Base-by-base conservation (phyloP, 345 rosid species). In the Anacardium occidentale region DNA sequence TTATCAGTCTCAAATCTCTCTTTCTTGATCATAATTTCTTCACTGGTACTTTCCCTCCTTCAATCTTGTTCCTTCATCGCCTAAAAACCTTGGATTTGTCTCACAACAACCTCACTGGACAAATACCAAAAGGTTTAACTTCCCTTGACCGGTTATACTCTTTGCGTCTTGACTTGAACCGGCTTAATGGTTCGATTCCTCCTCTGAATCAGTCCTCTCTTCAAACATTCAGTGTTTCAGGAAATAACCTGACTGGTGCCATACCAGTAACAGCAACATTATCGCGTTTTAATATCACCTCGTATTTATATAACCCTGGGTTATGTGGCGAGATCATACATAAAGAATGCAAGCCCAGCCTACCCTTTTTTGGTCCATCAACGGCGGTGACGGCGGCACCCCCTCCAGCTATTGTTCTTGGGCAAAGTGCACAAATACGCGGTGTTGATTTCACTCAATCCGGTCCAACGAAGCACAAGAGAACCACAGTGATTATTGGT, bases 321-420 rank as follows among this genome's bases (percentile, higher is more conserved):
- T 93, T 94, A 34, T 94, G 97, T 75, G 98, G 97, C 40, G 91
- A 89, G 91, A 94, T 94, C 50, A 75, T 94, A 17, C 85, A 89
- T 85, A 91, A 84, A 64, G 95, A 90, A 74, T 90, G 97, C 80
- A 79, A 42, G 50, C 90, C 87, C 0, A 66, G 84, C 44, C 73
- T 97, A 2, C 90, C 87, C 3, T 94, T 94, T 77, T 94, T 94
- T 66, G 79, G 74, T 15, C 83, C 85, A 3, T 72, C 91, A 1
- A 25, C 83, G 37, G 68, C 82, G 7, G 76, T 6, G 0, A 42
- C 59, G 8, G 56, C 60, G 52, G 63, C 87, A 22, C 80, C 95
- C 0, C 88, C 97, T 21, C 90, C 87, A 22, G 64, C 75, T 1
- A 72, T 56, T 44, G 68, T 40, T 20, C 69, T 82, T 17, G 89